Base-by-base conservation (phyloP, 2,329 filamentous ascomycete species). In the Thelonectria discophora region DNA sequence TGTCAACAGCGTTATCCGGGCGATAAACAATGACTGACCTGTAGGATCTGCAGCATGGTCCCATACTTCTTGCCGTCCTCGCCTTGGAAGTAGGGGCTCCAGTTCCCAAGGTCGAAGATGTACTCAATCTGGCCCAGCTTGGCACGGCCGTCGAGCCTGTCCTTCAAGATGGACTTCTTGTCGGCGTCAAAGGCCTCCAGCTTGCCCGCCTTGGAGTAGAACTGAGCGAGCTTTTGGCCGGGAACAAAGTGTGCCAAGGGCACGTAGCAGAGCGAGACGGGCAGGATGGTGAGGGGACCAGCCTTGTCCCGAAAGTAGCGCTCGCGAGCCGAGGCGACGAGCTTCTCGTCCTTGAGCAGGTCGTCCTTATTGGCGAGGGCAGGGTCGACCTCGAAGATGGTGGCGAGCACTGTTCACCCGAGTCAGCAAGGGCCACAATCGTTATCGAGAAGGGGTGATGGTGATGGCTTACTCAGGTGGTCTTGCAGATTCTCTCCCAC, bases 401-500 rank as follows among this genome's bases (percentile, higher is more conserved):
- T 76, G 5, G 76, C 73, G 3, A 79, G 71, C 77, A 80, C 79
- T 81, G 43, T 17, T 30, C 34, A 70, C 53, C 60, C 27, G 8
- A 37, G 50, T 64, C 12, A 70, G 66, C 39, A 57, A 37, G 8
- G 12, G 18, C 7, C 7, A n/a, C 1, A 27, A 49, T 46, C 55
- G 13, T 1, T 21, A 53, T 46, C 58, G 24, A 6, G 51, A 24
- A 6, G 6, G 21, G 6, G 21, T 4, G 21, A 24, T 3, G 47
- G n/a, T n/a, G n/a, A n/a, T n/a, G 48, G 40, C 72, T 60, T 62
- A 76, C 75, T 74, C 20, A 75, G 62, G 65, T 84, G 82, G 65
- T 84, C 82, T 65, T 82, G 79, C 37, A 82, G 73, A 61, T 84
- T 84, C 68, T 80, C 78, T 55, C 82, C 82, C 2, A 84, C 83